phyloP scores from a whole-genome alignment of 306 rosid genomes.

The Vigna angularis region DNA sequence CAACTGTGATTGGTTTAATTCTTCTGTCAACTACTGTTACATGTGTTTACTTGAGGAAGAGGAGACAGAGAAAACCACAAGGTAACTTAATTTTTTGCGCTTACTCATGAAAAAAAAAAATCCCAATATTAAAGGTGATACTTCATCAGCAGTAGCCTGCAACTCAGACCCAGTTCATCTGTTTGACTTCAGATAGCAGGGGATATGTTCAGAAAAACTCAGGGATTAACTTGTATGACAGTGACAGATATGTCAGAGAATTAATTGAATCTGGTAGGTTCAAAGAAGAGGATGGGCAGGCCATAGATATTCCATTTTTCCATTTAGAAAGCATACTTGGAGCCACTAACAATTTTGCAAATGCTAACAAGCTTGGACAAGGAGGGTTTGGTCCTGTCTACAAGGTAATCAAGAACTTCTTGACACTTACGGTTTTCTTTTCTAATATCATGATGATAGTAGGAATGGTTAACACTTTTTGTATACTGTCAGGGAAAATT shows the following conservation, averaged over 20 bases:
- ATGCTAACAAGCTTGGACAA: constrained; percentile 78
- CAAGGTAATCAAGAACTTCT: constrained; percentile 51
- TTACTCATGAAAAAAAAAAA: background rate
- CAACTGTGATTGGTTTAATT: constrained; percentile 49
- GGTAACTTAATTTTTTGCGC: constrained; percentile 51
- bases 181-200: constrained; percentile 62
- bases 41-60: constrained; percentile 57
- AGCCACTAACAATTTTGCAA: constrained; percentile 68
- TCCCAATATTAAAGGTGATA: constrained; percentile 31
- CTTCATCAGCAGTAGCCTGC: background rate
- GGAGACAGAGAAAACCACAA: constrained; percentile 50
- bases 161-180: constrained; percentile 37
- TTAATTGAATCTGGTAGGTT: constrained; percentile 62
- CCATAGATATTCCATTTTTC: constrained; percentile 70
- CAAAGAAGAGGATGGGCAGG: constrained; percentile 64
- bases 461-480: background rate
- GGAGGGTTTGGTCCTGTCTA: constrained; percentile 83
- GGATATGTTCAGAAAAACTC: constrained; percentile 53
- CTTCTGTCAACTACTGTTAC: constrained; percentile 54
- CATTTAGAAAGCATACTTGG: constrained; percentile 64
- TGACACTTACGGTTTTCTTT: background rate
- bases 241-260: constrained; percentile 60
- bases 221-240: constrained; percentile 55
- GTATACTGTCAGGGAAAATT: constrained; percentile 59
- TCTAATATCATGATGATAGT: constrained; percentile 28